These are phyloP conservation scores for Fusarium oligoseptatum DNA, from an alignment of 2,329 filamentous ascomycete species.

Conservation along the genomic window DNA sequence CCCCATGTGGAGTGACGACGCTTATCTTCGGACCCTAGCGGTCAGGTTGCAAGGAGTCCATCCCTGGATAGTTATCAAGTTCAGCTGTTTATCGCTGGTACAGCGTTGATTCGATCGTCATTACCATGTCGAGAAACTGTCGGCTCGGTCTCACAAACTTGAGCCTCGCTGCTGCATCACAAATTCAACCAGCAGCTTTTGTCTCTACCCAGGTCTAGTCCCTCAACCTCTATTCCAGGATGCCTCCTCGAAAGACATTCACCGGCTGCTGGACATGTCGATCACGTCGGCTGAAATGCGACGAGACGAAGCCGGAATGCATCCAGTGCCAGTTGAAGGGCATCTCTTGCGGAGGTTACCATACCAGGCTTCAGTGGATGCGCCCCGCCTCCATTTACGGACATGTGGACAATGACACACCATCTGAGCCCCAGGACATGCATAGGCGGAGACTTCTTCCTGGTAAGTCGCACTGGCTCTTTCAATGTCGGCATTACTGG, in stretches of 20 bases:
- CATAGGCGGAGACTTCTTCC: not conserved
- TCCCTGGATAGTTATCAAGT: not conserved
- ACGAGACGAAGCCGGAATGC: not conserved
- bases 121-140: not conserved
- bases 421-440: not conserved
- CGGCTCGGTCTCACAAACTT: not conserved
- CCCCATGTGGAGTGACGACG: not conserved
- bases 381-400: not conserved
- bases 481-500: not conserved
- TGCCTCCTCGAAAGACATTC: not conserved
- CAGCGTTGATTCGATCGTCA: not conserved
- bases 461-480: not conserved
- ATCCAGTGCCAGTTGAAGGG: not conserved
- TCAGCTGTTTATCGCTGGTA: not conserved
- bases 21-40: not conserved
- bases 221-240: not conserved
- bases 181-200: not conserved
- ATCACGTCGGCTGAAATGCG: not conserved
- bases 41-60: not conserved
- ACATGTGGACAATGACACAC: not conserved
- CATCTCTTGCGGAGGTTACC: not conserved
- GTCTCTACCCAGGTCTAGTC: not conserved
- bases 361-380: not conserved
- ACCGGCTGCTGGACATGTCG: not conserved
- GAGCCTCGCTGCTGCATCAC: not conserved